Evolutionary conservation across 2,329 filamentous ascomycete genomes (phyloP), one percentile per base, ranked within the genome.

Genomic region (Fusarium praegraminearum): DNA sequence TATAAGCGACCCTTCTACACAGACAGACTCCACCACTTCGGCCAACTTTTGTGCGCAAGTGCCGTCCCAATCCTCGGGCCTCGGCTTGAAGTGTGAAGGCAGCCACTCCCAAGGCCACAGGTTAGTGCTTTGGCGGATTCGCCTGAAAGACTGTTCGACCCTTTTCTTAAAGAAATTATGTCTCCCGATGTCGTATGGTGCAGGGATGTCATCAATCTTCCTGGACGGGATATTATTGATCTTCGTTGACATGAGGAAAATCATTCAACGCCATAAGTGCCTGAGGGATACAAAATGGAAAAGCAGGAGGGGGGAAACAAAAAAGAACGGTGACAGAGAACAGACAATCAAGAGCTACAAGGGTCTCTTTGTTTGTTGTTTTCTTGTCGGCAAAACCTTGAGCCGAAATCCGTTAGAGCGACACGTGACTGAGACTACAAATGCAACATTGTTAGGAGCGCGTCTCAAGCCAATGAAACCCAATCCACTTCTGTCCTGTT

Each of bases 81-180:
- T 45, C 5, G 46, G 59, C 5, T 28, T 12, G n/a, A 46, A 62
- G 15, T 62, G 18, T 4, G 10, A 16, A 3, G 57, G 59, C 8
- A 62, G 28, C 59, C 33, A 62, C 20, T 62, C 57, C 46, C 40
- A 54, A 18, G 57, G 59, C 50, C 58, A 54, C 4, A 40, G 6
- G 3, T 33, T 7, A 16, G 30, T 46, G 4, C 20, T 26, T n/a
- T 11, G 24, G 10, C 35, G 24, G 16, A 16, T 11, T 20, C 13
- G 7, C 9, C 9, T 3, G 8, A 43, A 43, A 15, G 13, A 15
- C 22, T 24, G 16, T 5, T 16, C 13, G 3, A 43, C 15, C 22
- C 40, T 43, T 22, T 16, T 43, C 8, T 12, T 35, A 7, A 18
- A 18, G 12, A 13, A 11, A 33, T 12, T 5, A 16, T 12, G 5